Evolutionary conservation across 164 flowering plant species (phyloP), one percentile per base, ranked within the genome.

Genomic region (Vitis vinifera): DNA sequence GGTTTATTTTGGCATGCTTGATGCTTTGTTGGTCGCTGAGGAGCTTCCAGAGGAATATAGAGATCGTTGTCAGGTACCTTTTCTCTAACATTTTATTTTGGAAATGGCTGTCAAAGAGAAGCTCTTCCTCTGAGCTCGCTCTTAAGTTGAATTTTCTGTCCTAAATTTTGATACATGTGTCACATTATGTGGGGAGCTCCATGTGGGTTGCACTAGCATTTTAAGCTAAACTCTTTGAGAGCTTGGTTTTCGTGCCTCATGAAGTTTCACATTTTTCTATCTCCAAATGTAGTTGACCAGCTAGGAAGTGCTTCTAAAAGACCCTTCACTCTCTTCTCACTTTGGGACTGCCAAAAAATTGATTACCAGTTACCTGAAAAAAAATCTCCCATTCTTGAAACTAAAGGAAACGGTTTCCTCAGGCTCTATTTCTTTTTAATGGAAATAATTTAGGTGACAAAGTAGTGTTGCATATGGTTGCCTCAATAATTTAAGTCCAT

Each of bases 1-100:
- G 99, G 98, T 95, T 16, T 94, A 94, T 73, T 94, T 94, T 71
- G 97, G 98, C 53, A 94, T 94, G 99, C 94, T 94, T 71, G 97
- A 94, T 75, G 99, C 95, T 50, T 75, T 94, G 79, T 65, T 94
- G 79, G 94, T 97, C 65, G 73, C 95, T 52, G 99, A 94, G 80
- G 93, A 80, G 82, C 97, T 94, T 63, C 99, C 99, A 1, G 94
- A 91, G 67, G 99, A 94, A 71, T 94, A 88, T 74, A 82, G 83
- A 69, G 83, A 91, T 68, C 91, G 85, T 8, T 83, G 79, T 74
- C 99, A 92, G 97, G 99, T 92, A 77, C 59, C 13, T 30, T 31
- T 44, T 52, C 16, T 59, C 23, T n/a, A 10, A 44, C n/a, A 29
- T 14, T 11, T 30, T 30, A 11, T 16, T 61, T 27, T 0, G 10